A percentile compares a stretch with the other conserved stretches of the same genome.
phyloP scores from a whole-genome alignment of 148 eudicot genomes.

The Rhododendron simsii region DNA sequence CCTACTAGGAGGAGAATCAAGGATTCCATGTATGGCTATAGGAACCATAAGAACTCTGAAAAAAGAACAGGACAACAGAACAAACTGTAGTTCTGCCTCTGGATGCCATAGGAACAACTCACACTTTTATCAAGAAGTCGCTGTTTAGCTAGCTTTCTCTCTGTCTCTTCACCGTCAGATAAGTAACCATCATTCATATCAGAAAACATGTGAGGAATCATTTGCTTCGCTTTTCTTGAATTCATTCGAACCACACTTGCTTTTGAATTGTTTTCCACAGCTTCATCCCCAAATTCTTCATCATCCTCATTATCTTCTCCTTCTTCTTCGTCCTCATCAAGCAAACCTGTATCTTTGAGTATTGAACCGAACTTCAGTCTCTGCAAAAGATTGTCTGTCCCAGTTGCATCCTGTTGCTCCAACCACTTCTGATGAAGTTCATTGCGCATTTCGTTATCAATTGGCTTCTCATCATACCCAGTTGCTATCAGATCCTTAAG shows the following conservation, averaged over 20 bases:
- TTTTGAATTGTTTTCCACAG: conserved; percentile 21
- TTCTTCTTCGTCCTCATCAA: conserved; percentile 35
- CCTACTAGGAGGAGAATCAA: not conserved
- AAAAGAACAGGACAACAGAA: conserved; percentile 10
- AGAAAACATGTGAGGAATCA: conserved; percentile 70
- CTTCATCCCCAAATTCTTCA: conserved; percentile 29
- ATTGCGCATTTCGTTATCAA: conserved; percentile 61
- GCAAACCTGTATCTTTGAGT: conserved; percentile 32
- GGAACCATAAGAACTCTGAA: not conserved
- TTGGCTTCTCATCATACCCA: conserved; percentile 56
- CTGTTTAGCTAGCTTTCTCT: conserved; percentile 47
- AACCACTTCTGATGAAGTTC: conserved; percentile 91
- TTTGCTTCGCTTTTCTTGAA: conserved; percentile 56
- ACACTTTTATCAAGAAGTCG: conserved; percentile 49
- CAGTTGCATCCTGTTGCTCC: conserved; percentile 88
- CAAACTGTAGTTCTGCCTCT: not conserved
- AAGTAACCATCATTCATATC: conserved; percentile 74
- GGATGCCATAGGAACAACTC: conserved; percentile 9
- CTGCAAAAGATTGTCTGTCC: conserved; percentile 75
- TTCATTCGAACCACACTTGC: conserved; percentile 30
- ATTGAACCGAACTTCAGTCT: conserved; percentile 52
- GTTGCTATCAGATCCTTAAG: conserved; percentile 69
- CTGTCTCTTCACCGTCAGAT: conserved; percentile 77
- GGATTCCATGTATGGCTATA: not conserved
- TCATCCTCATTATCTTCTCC: conserved; percentile 34